Conservation (phyloP, 108 stramenopile genomes). For the Skeletonema grethae region DNA sequence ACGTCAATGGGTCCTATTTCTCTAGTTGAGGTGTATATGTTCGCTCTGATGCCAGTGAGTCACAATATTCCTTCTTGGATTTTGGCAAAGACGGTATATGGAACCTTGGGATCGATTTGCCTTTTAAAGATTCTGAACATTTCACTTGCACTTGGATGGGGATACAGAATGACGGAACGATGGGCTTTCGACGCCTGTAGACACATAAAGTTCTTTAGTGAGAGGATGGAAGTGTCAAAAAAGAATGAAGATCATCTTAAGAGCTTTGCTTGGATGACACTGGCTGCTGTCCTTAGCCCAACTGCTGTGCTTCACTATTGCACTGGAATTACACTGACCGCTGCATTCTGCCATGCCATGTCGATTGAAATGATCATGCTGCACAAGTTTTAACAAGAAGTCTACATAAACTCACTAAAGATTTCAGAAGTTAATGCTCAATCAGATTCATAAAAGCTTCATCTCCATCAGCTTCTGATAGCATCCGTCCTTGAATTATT, state of each 20-base stretch:
- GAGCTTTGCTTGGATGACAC: constrained; percentile 5
- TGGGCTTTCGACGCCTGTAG: constrained; percentile 44
- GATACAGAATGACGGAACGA: constrained; percentile 39
- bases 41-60: constrained; percentile 34
- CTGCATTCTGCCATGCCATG: constrained; percentile 28
- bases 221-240: constrained; percentile 13
- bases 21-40: constrained; percentile 27
- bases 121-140: constrained; percentile 17
- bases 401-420: background rate
- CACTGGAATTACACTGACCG: constrained; percentile 43
- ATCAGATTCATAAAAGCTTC: no score
- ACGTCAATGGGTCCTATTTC: constrained; percentile 6
- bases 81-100: constrained; percentile 10
- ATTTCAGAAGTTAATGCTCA: background rate
- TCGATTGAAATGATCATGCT: constrained; percentile 19
- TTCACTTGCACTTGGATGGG: constrained; percentile 42
- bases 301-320: constrained; percentile 44
- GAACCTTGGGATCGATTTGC: constrained; percentile 20
- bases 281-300: constrained; percentile 34
- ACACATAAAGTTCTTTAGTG: constrained; percentile 2
- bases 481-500: no score
- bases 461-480: no score
- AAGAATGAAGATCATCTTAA: constrained; percentile 1
- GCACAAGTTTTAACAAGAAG: background rate
- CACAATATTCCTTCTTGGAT: constrained; percentile 26